Percentiles rank a stretch among this genome's conserved stretches.
Conservation (phyloP, 2,329 filamentous ascomycete genomes). For the Exophiala lecanii-corni region DNA sequence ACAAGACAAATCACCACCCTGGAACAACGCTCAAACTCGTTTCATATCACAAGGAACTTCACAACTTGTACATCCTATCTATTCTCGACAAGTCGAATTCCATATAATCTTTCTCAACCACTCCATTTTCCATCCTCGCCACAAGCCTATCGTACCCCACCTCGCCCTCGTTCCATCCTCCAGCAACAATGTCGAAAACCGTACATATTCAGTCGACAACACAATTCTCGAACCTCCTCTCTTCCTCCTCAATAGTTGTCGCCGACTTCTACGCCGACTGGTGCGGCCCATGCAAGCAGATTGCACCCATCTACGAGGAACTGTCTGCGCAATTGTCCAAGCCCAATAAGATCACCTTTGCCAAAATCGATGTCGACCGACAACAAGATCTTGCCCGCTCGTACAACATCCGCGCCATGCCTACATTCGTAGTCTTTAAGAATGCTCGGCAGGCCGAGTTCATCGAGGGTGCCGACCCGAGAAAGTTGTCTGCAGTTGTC, state of each 20-base stretch:
- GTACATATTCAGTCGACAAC: conserved; percentile 57
- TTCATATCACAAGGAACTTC: no score
- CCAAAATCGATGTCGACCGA: conserved; percentile 77
- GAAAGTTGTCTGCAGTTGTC: conserved; percentile 65
- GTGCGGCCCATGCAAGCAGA: conserved; percentile 78
- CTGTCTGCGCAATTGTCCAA: conserved; percentile 67
- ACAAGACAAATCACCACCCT: no score
- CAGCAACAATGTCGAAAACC: conserved; percentile 38
- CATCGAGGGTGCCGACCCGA: conserved; percentile 68
- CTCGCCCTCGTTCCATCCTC: background rate
- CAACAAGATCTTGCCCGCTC: conserved; percentile 68
- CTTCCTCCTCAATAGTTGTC: conserved; percentile 72
- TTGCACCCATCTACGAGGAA: conserved; percentile 77
- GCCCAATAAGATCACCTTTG: conserved; percentile 71
- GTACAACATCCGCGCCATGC: conserved; percentile 73
- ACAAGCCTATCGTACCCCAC: no score
- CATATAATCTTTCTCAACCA: no score
- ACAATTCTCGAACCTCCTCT: conserved; percentile 65
- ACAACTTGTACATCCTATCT: no score
- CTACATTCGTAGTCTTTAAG: conserved; percentile 88
- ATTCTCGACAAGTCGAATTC: no score
- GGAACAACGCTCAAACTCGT: no score
- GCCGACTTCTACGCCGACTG: conserved; percentile 88
- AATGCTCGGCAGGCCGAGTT: conserved; percentile 63
- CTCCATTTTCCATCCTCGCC: no score